Base-by-base conservation (phyloP, 768 basidiomycete genomes). In the Boletellus emodensis region DNA sequence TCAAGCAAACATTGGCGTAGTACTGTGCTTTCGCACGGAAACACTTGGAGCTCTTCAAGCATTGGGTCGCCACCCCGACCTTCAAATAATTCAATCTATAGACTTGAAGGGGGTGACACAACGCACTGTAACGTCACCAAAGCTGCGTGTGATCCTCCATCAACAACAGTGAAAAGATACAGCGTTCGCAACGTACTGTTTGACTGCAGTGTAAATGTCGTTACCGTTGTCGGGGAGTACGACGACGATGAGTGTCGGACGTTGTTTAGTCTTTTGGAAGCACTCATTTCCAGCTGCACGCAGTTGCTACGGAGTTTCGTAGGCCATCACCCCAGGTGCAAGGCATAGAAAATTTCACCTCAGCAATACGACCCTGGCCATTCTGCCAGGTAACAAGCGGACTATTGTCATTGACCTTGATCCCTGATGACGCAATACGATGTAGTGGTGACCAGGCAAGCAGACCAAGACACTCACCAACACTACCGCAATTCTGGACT, bases 11-110 rank as follows among this genome's bases (percentile, higher is more conserved):
- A 53, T 91, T 92, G 1, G 89, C 89, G 52, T 76, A 91, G 58
- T 90, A 92, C 55, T 91, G 90, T 0, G 79, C 68, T 52, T 83
- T 89, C 0, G 85, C 88, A 4, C 77, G 71, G 55, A 68, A 75
- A 60, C 85, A 86, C 58, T 90, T 89, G 5, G 63, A 67, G 15
- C 75, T 74, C 64, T 87, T 87, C 58, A 91, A 57, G 62, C 89
- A 91, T 54, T 91, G 89, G 0, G 89, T 91, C 0, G 88, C 82
- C 8, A 90, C 81, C 22, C 90, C 90, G 58, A 77, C 74, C 82
- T 85, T 60, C 30, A 14, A 17, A 48, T 22, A 40, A 47, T 49
- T 40, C 28, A 49, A 30, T 38, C 48, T 39, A 49, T 20, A 12
- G 28, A 14, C 24, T 46, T n/a, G 3, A 35, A 18, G 17, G 34